Base-by-base conservation (phyloP, 352 stramenopile genomes). In the Phytophthora ramorum region DNA sequence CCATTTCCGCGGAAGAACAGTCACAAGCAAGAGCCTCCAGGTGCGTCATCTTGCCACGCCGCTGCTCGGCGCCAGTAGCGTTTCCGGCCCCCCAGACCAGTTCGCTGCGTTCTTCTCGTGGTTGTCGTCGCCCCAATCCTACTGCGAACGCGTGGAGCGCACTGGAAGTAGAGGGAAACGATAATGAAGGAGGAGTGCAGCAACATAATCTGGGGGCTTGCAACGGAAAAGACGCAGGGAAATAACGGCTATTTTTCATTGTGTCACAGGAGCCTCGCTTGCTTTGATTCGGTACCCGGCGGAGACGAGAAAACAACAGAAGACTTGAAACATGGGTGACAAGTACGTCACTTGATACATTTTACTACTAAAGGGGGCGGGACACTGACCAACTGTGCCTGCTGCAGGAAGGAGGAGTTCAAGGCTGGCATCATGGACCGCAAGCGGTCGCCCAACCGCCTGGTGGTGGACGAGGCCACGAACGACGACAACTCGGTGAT, bases 401-500 rank as follows among this genome's bases (percentile, higher is more conserved):
- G 3, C 35, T 37, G 41, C 45, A 91, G 81, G 54, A 91, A 91
- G 53, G 79, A 92, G 53, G 86, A 95, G 20, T 95, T 95, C 45
- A 95, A 93, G 65, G 81, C 86, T 20, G 86, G 79, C 22, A 95
- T 95, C 58, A 93, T 95, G 86, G 86, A 95, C 64, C 85, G 86
- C 70, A 99, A 99, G 81, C 90, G 97, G 40, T 97, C 93, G 69
- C 97, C 98, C 22, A 99, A 99, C 85, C 94, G 98, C 48, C 81
- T 99, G 76, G 97, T 99, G 68, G 97, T 99, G 17, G 97, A 99
- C 76, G 98, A 99, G 74, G 91, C 93, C 37, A 95, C 83, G 56
- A 98, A 97, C 75, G 98, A 99, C 71, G 98, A 99, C 83, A 99
- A 99, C 87, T 99, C 93, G 57, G 97, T 99, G 37, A 91, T 97